Conservation (phyloP, 345 rosid genomes). For the Eucalyptus tenuipes region DNA sequence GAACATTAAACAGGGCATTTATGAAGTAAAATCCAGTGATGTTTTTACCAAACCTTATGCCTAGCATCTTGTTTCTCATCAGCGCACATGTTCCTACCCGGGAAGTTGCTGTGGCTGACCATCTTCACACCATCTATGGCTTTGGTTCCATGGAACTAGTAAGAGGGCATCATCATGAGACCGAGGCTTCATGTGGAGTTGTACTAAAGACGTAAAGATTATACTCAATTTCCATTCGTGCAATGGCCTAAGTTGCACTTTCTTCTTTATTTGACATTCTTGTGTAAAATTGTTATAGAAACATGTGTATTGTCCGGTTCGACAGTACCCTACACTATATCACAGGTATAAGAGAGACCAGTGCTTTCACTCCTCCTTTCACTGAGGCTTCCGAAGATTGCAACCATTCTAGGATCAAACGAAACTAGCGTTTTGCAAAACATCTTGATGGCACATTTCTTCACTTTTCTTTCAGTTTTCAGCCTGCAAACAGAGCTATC, state of each 20-base stretch:
- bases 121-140: constrained; percentile 7
- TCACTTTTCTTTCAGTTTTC: background rate
- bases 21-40: background rate
- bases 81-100: constrained; percentile 15
- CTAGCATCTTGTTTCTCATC: background rate
- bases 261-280: background rate
- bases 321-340: background rate
- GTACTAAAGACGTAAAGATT: background rate
- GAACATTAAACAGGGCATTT: background rate
- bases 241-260: background rate
- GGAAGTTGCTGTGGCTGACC: constrained; percentile 21
- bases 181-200: background rate
- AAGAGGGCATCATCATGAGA: background rate
- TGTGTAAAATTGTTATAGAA: background rate
- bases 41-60: background rate
- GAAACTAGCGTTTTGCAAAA: background rate
- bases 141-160: constrained; percentile 18
- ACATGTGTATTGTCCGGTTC: background rate
- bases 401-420: background rate
- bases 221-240: background rate
- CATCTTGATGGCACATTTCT: background rate
- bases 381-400: background rate
- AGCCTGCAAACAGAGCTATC: background rate
- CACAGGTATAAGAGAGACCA: background rate
- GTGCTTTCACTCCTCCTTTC: background rate